Conservation (phyloP, 768 basidiomycete genomes). For the Agaricus sinodeliciosus region DNA sequence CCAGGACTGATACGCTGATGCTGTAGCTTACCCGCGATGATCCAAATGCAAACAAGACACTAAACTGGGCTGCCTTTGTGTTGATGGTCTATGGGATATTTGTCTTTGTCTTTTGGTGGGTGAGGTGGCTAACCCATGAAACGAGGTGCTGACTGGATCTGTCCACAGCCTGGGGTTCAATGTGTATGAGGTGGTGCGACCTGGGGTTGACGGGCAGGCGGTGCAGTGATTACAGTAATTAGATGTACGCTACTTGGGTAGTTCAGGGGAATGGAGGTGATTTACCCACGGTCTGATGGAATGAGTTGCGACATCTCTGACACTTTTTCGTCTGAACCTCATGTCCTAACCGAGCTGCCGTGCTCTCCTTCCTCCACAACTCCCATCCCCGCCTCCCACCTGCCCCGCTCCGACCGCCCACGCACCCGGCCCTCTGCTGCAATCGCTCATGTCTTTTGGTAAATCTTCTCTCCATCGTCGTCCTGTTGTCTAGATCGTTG, state of each 20-base stretch:
- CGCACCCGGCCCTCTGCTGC: not conserved
- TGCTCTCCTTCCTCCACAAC: slow-evolving; percentile 4
- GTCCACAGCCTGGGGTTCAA: slow-evolving; percentile 66
- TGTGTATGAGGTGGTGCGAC: slow-evolving; percentile 55
- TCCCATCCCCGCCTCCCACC: not conserved
- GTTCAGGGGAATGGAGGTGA: slow-evolving; percentile 11
- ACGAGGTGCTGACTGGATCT: slow-evolving; percentile 6
- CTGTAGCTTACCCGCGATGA: slow-evolving; percentile 65
- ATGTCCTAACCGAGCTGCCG: slow-evolving; percentile 20
- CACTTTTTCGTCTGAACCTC: slow-evolving; percentile 16
- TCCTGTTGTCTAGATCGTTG: slow-evolving; percentile 9
- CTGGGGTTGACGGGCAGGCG: slow-evolving; percentile 11
- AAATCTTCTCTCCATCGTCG: slow-evolving; percentile 11
- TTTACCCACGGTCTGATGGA: slow-evolving; percentile 32
- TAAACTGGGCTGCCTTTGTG: slow-evolving; percentile 55
- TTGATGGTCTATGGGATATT: slow-evolving; percentile 69
- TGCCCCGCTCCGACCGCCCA: not conserved
- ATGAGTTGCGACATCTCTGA: slow-evolving; percentile 11
- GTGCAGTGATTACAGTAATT: slow-evolving; percentile 4
- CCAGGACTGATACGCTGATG: slow-evolving; percentile 6
- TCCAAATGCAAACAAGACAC: slow-evolving; percentile 36
- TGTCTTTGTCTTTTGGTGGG: slow-evolving; percentile 88
- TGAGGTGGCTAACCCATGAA: not conserved
- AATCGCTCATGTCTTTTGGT: slow-evolving; percentile 3
- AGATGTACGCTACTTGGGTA: slow-evolving; percentile 9